Evolutionary conservation across 108 stramenopile genomes (phyloP).

Genomic region (Phaeodactylum tricornutum): DNA sequence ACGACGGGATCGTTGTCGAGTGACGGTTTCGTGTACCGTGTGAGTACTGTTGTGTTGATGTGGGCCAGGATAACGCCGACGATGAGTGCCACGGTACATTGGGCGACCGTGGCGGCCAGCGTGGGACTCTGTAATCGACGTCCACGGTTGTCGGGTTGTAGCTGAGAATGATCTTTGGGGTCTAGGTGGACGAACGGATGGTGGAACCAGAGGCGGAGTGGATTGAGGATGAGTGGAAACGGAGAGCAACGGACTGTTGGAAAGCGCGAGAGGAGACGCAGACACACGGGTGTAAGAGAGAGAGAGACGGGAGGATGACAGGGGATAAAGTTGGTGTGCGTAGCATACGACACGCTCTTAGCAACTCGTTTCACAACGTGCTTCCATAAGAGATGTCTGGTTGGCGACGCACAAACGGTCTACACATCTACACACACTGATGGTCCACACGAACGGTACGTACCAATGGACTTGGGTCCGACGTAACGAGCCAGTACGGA

Average conservation of each 20-base stretch:
- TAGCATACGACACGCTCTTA: background rate
- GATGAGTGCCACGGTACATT: background rate
- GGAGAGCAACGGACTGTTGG: constrained; percentile 16
- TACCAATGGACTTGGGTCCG: constrained; percentile 10
- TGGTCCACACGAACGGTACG: no score
- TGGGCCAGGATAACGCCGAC: no score
- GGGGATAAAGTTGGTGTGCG: background rate
- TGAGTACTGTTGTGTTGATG: no score
- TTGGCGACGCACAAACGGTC: background rate
- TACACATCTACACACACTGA: background rate
- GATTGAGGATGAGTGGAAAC: constrained; percentile 5
- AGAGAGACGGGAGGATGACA: background rate
- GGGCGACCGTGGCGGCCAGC: background rate
- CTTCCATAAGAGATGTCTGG: background rate
- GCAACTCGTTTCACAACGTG: no score
- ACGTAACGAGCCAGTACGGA: constrained; percentile 7
- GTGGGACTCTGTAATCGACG: background rate
- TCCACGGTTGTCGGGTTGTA: background rate
- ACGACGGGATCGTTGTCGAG: no score
- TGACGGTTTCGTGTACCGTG: no score
- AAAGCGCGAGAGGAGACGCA: background rate
- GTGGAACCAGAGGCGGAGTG: background rate
- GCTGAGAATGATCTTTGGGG: background rate
- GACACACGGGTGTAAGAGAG: background rate
- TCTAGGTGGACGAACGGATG: background rate